These are phyloP conservation scores for Maudiozyma turicensis DNA, from an alignment of 805 yeast species.

Conservation along the genomic window DNA sequence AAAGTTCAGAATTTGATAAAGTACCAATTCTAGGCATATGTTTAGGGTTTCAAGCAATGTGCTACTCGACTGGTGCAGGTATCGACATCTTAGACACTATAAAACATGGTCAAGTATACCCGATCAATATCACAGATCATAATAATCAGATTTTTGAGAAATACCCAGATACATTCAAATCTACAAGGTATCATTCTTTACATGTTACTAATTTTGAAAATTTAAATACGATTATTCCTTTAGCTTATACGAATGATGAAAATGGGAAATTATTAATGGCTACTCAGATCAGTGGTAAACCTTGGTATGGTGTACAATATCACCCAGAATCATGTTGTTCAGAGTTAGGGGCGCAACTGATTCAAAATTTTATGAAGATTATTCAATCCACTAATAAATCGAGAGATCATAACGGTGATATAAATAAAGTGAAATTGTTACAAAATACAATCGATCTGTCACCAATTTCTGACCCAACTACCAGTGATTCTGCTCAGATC, in stretches of 20 bases:
- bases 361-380: conserved; percentile 43
- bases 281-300: conserved; percentile 46
- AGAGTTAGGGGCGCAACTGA: conserved; percentile 45
- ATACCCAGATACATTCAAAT: conserved; percentile 39
- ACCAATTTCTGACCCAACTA: conserved; percentile 12
- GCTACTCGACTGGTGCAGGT: conserved; percentile 48
- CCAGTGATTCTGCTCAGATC: no score
- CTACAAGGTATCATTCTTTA: conserved; percentile 87
- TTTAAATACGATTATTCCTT: conserved; percentile 35
- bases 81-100: conserved; percentile 47
- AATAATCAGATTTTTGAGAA: conserved; percentile 32
- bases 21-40: conserved; percentile 86
- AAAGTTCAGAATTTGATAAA: conserved; percentile 7
- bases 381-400: conserved; percentile 7
- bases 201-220: conserved; percentile 32
- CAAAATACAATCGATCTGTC: conserved; percentile 19
- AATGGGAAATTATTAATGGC: conserved; percentile 63
- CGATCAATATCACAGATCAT: conserved; percentile 24
- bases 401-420: neutral
- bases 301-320: conserved; percentile 90
- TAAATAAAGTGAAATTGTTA: conserved; percentile 2
- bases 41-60: conserved; percentile 81
- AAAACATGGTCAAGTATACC: conserved; percentile 79
- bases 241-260: conserved; percentile 49
- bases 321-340: conserved; percentile 96